Conservation (phyloP, 331 rosid species). For the Acacia concinna region DNA sequence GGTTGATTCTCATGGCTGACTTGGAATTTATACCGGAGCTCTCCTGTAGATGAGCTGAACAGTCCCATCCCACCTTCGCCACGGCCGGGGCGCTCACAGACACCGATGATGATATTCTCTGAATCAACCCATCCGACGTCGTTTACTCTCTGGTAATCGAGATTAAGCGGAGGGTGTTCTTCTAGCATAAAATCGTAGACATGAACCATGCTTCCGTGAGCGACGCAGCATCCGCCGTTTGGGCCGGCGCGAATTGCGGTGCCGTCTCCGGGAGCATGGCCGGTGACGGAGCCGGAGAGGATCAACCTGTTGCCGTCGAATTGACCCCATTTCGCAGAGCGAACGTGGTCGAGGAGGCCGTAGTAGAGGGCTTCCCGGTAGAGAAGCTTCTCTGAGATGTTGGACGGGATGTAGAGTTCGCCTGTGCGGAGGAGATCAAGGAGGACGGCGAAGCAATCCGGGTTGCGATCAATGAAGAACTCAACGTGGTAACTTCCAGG, state of each 20-base stretch:
- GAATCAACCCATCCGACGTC: conserved; percentile 90
- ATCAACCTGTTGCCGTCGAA: conserved; percentile 78
- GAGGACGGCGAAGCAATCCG: conserved; percentile 78
- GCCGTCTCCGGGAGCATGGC: conserved; percentile 94
- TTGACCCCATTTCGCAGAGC: conserved; percentile 77
- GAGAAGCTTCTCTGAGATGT: conserved; percentile 70
- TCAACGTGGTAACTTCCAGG: conserved; percentile 23
- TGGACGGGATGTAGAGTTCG: conserved; percentile 56
- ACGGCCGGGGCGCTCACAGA: conserved; percentile 71
- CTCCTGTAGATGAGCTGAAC: conserved; percentile 68
- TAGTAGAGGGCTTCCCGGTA: conserved; percentile 81
- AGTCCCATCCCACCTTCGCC: conserved; percentile 92
- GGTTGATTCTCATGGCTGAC: conserved; percentile 75
- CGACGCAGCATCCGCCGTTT: conserved; percentile 89
- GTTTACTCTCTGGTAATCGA: conserved; percentile 82
- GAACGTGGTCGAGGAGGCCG: conserved; percentile 78
- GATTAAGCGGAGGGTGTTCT: conserved; percentile 73
- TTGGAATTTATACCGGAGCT: conserved; percentile 69
- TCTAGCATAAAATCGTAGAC: conserved; percentile 94
- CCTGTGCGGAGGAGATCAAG: conserved; percentile 87
- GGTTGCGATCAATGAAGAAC: conserved; percentile 87
- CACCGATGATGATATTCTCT: conserved; percentile 57
- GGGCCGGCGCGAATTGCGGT: conserved; percentile 93
- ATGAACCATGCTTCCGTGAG: conserved; percentile 91
- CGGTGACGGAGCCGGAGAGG: conserved; percentile 53